Evolutionary conservation across 2,329 filamentous ascomycete genomes (phyloP).

Genomic region (Whalleya microplaca): DNA sequence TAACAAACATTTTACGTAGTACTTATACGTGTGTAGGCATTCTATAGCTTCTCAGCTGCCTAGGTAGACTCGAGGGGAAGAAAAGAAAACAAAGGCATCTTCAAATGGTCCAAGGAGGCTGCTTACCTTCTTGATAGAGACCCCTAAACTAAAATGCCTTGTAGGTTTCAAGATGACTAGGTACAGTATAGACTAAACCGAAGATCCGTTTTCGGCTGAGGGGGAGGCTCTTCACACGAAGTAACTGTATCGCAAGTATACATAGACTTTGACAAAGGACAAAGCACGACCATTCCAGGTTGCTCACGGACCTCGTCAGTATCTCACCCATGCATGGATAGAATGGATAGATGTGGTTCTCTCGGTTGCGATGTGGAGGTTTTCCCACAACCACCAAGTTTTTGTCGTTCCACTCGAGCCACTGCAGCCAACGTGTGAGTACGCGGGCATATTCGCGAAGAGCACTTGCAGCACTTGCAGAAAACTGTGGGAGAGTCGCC

Average conservation of each 20-base stretch:
- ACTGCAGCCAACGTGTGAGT: not conserved
- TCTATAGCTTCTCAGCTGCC: too few relatives aligned
- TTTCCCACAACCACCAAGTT: constrained; percentile 2
- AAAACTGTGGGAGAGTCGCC: not conserved
- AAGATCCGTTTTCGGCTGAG: not conserved
- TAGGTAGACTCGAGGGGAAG: too few relatives aligned
- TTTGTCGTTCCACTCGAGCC: constrained; percentile 9
- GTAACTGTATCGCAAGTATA: too few relatives aligned
- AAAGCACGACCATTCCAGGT: too few relatives aligned
- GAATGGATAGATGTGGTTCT: constrained; percentile 16
- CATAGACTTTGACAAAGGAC: constrained; percentile 6
- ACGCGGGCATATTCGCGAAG: not conserved
- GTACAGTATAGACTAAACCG: too few relatives aligned
- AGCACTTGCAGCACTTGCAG: not conserved
- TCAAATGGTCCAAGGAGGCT: too few relatives aligned
- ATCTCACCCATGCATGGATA: constrained; percentile 16
- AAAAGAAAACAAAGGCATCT: too few relatives aligned
- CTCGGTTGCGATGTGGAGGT: constrained; percentile 12
- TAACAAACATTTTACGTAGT: not conserved
- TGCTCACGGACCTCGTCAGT: constrained; percentile 24
- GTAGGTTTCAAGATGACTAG: too few relatives aligned
- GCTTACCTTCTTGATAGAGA: constrained; percentile 9
- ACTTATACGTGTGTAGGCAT: too few relatives aligned
- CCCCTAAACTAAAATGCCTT: constrained; percentile 23
- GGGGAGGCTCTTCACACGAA: too few relatives aligned